Base-by-base conservation (phyloP, 2,329 filamentous ascomycete species). In the Talaromyces rugulosus region DNA sequence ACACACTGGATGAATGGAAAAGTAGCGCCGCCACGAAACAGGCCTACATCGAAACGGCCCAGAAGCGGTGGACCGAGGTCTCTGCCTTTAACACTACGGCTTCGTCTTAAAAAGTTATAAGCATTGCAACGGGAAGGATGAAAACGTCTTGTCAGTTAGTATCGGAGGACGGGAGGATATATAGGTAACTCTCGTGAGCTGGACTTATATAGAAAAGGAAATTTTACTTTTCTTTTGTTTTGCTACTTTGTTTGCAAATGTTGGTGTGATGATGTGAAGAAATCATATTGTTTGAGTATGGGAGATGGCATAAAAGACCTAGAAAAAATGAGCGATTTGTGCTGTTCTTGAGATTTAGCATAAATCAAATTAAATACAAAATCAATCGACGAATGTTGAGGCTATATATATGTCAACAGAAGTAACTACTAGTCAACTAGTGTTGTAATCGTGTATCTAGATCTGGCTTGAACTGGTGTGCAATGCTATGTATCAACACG, bases 1-100 rank as follows among this genome's bases (percentile, higher is more conserved):
- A 79, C 12, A 63, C 85, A 34, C 68, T 87, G 31, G 73, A 75
- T 50, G 75, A 81, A 63, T 83, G 84, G 81, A 78, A 79, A 62
- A 83, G 83, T 63, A 75, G 78, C 58, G 70, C 72, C 51, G 75
- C 80, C 33, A 75, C 79, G 27, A 81, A 82, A 68, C 75, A 83
- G 42, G 77, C 80, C 56, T 87, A 86, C 60, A 69, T 69, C 4
- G 63, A 75, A 56, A 77, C 75, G 65, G 77, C 77, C 7, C 71
- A 66, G 63, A 72, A 71, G 64, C 76, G 72, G 66, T 79, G 76
- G 76, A 70, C 71, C 4, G 72, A 78, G 65, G 75, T 76, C 53
- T 75, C 75, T 16, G 66, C 72, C 5, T 79, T 79, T 42, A 31
- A 7, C 6, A 12, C 44, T 47, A 14, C 18, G 23, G 11, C 44